Evolutionary conservation across 75 land plant genomes (phyloP).

Genomic region (Cryptomeria japonica): DNA sequence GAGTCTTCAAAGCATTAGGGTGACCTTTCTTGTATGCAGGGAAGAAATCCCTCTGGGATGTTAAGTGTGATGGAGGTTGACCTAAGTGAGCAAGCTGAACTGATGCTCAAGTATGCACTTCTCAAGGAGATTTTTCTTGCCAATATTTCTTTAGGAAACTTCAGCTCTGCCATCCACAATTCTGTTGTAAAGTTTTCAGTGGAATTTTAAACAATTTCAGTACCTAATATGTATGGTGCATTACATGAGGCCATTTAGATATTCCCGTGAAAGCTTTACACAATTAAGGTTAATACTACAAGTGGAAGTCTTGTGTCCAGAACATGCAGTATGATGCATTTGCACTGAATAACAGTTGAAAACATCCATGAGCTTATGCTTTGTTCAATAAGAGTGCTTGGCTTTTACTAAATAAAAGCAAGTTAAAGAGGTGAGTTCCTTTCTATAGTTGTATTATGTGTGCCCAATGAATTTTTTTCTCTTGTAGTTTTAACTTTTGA

Average conservation of each 20-base stretch:
- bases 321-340: not conserved
- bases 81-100: too few relatives aligned
- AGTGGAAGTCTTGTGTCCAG: not conserved
- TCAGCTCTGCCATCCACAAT: not conserved
- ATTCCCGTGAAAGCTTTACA: not conserved
- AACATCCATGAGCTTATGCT: not conserved
- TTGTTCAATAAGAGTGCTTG: not conserved
- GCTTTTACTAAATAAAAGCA: too few relatives aligned
- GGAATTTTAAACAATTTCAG: not conserved
- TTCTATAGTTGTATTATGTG: too few relatives aligned
- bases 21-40: not conserved
- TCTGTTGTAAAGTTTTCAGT: not conserved
- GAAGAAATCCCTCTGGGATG: too few relatives aligned
- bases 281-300: not conserved
- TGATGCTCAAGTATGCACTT: too few relatives aligned
- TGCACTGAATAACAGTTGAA: not conserved
- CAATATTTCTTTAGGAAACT: not conserved
- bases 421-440: too few relatives aligned
- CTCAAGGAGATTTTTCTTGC: too few relatives aligned
- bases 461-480: not conserved
- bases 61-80: too few relatives aligned
- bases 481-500: not conserved
- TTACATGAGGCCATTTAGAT: not conserved
- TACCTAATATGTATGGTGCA: not conserved
- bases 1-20: not conserved